A percentile compares a stretch with the other conserved stretches of the same genome.
Conservation (phyloP, 2,329 filamentous ascomycete species). For the Colletotrichum simmondsii region DNA sequence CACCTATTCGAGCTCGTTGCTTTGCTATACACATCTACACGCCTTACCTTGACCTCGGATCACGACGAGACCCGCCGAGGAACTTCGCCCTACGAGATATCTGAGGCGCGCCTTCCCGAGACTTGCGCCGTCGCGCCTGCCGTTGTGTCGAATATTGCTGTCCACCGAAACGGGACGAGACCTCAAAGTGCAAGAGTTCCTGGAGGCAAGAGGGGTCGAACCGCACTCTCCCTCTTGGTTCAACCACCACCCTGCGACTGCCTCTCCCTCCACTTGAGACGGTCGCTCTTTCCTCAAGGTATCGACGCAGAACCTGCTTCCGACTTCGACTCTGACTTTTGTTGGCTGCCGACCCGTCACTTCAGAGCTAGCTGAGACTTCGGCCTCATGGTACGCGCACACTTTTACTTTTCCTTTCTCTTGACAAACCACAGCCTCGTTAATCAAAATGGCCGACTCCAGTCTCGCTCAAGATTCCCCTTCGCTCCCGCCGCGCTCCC, state of each 20-base stretch:
- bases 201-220: background rate
- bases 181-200: background rate
- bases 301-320: background rate
- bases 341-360: background rate
- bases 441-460: slow-evolving; percentile 18
- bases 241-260: background rate
- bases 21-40: background rate
- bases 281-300: background rate
- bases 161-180: background rate
- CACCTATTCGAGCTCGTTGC: background rate
- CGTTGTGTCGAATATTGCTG: background rate
- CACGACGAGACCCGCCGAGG: background rate
- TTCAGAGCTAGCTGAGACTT: slow-evolving; percentile 5
- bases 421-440: background rate
- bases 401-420: background rate
- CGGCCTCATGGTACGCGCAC: slow-evolving; percentile 29
- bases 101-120: slow-evolving; percentile 5
- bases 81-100: background rate
- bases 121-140: background rate
- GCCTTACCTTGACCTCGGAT: background rate
- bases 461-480: slow-evolving; percentile 29
- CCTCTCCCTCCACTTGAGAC: background rate
- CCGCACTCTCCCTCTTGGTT: background rate
- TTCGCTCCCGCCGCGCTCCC: slow-evolving; percentile 17
- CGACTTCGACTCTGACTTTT: background rate